Percentiles rank a stretch among this genome's conserved stretches.
These are phyloP conservation scores for Hirschfeldia incana DNA, from an alignment of 345 rosid genomes.

Conservation along the genomic window DNA sequence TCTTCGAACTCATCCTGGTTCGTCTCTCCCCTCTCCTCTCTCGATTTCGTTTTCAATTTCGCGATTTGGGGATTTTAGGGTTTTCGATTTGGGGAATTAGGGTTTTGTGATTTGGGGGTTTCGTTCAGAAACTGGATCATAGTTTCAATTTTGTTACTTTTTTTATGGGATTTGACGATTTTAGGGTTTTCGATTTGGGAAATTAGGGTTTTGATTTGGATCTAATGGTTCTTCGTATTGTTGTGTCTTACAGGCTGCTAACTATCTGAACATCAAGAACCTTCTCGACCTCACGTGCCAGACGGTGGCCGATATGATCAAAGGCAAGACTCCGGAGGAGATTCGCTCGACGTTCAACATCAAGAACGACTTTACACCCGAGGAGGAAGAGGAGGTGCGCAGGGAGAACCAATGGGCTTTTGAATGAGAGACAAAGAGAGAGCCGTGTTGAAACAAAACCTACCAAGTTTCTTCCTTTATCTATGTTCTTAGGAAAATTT, in stretches of 20 bases:
- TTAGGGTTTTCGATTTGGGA: slow-evolving; percentile 27
- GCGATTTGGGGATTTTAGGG: slow-evolving; percentile 10
- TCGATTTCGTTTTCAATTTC: background rate
- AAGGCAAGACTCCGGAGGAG: slow-evolving; percentile 67
- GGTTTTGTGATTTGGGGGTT: background rate
- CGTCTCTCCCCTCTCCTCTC: background rate
- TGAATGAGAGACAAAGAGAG: slow-evolving; percentile 32
- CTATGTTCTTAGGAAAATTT: background rate
- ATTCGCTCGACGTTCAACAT: slow-evolving; percentile 61
- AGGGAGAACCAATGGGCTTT: slow-evolving; percentile 74
- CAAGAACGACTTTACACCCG: slow-evolving; percentile 53
- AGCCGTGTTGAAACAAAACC: background rate
- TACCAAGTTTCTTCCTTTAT: background rate
- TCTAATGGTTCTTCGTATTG: background rate
- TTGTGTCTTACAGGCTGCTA: slow-evolving; percentile 53
- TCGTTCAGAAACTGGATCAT: background rate
- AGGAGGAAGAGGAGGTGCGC: slow-evolving; percentile 64
- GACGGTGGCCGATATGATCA: slow-evolving; percentile 68
- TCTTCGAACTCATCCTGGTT: slow-evolving; percentile 74
- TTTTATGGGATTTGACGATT: background rate
- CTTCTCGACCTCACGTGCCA: slow-evolving; percentile 64
- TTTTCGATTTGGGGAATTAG: slow-evolving; percentile 15
- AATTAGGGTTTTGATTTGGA: background rate
- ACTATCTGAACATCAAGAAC: slow-evolving; percentile 54
- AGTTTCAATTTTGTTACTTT: background rate